These are phyloP conservation scores for Cryptococcus jaspeensis DNA, from an alignment of 1,284 basidiomycete genomes.

Conservation along the genomic window DNA sequence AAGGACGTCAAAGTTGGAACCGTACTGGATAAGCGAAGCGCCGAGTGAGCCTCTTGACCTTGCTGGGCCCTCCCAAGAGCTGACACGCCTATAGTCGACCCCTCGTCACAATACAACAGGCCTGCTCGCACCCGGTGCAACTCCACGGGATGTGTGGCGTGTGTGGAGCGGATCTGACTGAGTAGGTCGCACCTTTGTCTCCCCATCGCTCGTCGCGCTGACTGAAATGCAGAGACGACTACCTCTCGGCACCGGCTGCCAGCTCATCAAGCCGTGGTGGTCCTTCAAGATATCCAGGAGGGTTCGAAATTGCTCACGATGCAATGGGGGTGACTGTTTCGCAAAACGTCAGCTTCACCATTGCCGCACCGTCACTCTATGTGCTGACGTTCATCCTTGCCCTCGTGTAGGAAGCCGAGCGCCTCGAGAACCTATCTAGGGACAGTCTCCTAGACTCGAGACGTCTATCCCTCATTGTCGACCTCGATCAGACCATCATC, in stretches of 20 bases:
- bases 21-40: slow-evolving; percentile 34
- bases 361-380: background rate
- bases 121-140: slow-evolving; percentile 92
- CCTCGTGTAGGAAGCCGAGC: slow-evolving; percentile 74
- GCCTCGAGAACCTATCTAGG: slow-evolving; percentile 79
- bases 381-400: slow-evolving; percentile 54
- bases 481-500: slow-evolving; percentile 97
- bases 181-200: slow-evolving; percentile 57
- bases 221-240: slow-evolving; percentile 64
- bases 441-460: slow-evolving; percentile 70
- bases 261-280: slow-evolving; percentile 59
- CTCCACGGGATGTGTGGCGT: slow-evolving; percentile 86
- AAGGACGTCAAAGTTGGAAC: slow-evolving; percentile 30
- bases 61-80: background rate
- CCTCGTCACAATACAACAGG: slow-evolving; percentile 69
- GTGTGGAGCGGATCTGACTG: slow-evolving; percentile 90
- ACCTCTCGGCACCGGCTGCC: slow-evolving; percentile 76
- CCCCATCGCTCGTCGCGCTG: background rate
- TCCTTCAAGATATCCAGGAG: slow-evolving; percentile 34
- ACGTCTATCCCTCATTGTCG: slow-evolving; percentile 92
- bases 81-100: slow-evolving; percentile 41
- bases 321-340: slow-evolving; percentile 53
- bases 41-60: slow-evolving; percentile 24
- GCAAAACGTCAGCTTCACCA: slow-evolving; percentile 32
- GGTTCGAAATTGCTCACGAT: slow-evolving; percentile 50